Evolutionary conservation across 225 moss, liverwort and hornwort genomes (phyloP), one percentile per base, ranked within the genome.

Genomic region (Polytrichum formosum): DNA sequence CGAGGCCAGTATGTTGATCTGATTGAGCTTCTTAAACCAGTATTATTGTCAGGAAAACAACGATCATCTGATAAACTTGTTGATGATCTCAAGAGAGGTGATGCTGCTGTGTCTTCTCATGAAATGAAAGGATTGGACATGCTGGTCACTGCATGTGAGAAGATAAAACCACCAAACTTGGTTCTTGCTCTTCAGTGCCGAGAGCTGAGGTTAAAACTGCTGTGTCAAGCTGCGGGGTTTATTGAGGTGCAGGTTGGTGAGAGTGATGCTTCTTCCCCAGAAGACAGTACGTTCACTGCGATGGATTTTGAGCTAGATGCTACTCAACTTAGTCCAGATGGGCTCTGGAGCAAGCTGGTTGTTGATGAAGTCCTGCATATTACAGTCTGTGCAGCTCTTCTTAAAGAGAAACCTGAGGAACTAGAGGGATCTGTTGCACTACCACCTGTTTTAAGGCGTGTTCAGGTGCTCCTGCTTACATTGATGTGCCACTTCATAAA

Each of bases 161-260:
- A 88, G 66, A 74, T 82, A 35, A 79, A 72, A 62, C 91, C 96
- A 70, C 81, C 93, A 31, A 82, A 94, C 75, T 64, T 91, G 72
- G 76, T 84, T 69, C 79, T 97, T 73, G 84, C 88, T 72, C 90
- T 97, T 76, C 90, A 84, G 79, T 97, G 96, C 76, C 88, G 88
- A 78, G 88, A 90, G 72, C 75, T 86, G 69, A 92, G 94, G 78
- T 76, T 94, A 69, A 91, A 91, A 84, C 86, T 97, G 69, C 79
- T 94, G 67, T 92, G 90, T 82, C 80, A 83, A 77, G 86, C 86
- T 74, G 78, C 91, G 75, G 87, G 84, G 65, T 59, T 87, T 61
- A 66, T 74, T 64, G 87, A 85, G 70, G 72, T 80, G 64, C 86
- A 80, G 74, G 83, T 81, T 61, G 80, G 78, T 35, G 78, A 81